Evolutionary conservation across 2,329 filamentous ascomycete genomes (phyloP).

Genomic region (Botrytis tulipae): DNA sequence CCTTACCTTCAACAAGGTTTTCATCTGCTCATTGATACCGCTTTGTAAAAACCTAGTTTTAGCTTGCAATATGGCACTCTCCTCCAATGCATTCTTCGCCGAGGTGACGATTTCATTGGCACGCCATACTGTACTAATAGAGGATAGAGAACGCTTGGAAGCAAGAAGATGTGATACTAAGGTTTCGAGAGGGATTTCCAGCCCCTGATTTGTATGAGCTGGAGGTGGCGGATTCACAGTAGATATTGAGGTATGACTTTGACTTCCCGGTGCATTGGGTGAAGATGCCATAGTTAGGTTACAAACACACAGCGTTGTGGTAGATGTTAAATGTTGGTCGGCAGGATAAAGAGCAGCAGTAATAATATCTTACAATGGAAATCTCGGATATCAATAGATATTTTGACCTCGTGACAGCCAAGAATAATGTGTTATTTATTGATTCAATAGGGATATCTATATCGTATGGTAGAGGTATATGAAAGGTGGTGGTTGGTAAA

Average conservation of each 20-base stretch:
- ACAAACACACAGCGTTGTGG: neutral
- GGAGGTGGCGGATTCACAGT: conserved; percentile 31
- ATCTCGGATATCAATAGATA: neutral
- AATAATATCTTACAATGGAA: neutral
- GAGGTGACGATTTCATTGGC: conserved; percentile 82
- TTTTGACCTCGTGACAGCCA: neutral
- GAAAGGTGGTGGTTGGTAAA: neutral
- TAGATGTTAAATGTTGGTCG: neutral
- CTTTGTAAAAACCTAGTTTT: conserved; percentile 65
- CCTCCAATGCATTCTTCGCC: conserved; percentile 73
- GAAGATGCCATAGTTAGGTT: conserved; percentile 14
- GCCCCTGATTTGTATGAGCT: conserved; percentile 27
- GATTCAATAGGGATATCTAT: neutral
- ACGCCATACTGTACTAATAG: conserved; percentile 77
- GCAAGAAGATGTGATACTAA: conserved; percentile 82
- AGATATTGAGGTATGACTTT: conserved; percentile 32
- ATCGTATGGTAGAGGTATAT: neutral
- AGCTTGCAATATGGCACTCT: conserved; percentile 70
- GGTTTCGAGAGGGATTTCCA: conserved; percentile 59
- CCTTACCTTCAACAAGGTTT: conserved; percentile 52
- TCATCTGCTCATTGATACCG: conserved; percentile 57
- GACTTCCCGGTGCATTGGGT: conserved; percentile 21
- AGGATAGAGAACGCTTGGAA: conserved; percentile 82
- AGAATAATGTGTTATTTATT: neutral
- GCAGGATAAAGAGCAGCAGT: neutral